Percentiles rank a stretch among this genome's conserved stretches.
Conservation (phyloP, 176 grass and related monocot genomes). For the Hordeum marinum region DNA sequence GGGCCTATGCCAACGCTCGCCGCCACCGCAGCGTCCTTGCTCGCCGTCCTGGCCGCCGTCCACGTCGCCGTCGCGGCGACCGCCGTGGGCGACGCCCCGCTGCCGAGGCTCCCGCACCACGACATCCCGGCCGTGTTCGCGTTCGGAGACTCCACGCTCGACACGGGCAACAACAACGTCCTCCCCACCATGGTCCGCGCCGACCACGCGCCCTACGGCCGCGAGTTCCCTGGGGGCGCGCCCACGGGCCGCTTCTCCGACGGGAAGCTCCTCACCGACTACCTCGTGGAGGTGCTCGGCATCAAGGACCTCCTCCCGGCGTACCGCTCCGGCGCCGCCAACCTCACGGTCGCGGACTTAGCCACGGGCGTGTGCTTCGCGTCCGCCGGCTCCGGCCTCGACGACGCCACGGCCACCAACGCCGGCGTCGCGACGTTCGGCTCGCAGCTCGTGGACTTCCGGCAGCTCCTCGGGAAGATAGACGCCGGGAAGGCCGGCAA, state of each 20-base stretch:
- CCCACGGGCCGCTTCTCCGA: slow-evolving; percentile 63
- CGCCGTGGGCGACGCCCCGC: background rate
- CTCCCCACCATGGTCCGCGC: slow-evolving; percentile 41
- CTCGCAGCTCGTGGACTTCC: slow-evolving; percentile 32
- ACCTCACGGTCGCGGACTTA: slow-evolving; percentile 10
- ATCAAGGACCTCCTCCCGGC: slow-evolving; percentile 52
- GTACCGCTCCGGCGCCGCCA: slow-evolving; percentile 1
- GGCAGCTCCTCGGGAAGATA: slow-evolving; percentile 12
- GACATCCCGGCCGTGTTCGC: slow-evolving; percentile 50
- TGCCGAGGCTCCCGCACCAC: background rate
- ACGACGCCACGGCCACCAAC: slow-evolving; percentile 46
- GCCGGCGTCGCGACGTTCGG: slow-evolving; percentile 6
- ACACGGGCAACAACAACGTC: slow-evolving; percentile 85
- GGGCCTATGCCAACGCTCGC: background rate
- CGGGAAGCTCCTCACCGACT: slow-evolving; percentile 68
- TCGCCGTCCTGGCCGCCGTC: background rate
- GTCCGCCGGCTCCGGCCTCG: slow-evolving; percentile 61
- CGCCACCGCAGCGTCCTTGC: background rate
- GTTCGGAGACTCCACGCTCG: slow-evolving; percentile 79
- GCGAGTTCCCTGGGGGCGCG: slow-evolving; percentile 37
- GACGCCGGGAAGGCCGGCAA: background rate
- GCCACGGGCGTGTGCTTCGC: slow-evolving; percentile 69
- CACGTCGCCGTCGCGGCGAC: background rate
- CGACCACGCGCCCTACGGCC: slow-evolving; percentile 63
- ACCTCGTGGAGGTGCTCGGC: slow-evolving; percentile 45